phyloP scores from a whole-genome alignment of 352 stramenopile species.

The Globisporangium okanoganense region DNA sequence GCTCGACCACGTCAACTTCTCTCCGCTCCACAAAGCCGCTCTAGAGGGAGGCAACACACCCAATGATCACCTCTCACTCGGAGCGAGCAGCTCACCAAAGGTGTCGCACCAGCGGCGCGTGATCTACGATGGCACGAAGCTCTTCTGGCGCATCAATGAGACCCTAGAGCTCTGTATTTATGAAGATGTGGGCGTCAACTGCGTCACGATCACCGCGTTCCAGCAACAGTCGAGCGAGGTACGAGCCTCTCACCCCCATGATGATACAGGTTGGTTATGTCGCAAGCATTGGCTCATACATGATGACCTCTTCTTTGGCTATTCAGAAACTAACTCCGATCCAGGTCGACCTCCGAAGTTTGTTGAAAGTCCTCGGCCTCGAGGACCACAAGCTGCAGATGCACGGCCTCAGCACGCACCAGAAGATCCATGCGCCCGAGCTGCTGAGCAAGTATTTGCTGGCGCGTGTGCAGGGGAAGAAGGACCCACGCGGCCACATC shows the following conservation, averaged over 20 bases:
- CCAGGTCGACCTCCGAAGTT: slow-evolving; percentile 49
- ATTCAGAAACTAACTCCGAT: slow-evolving; percentile 37
- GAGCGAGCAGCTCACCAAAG: slow-evolving; percentile 13
- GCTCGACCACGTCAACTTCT: slow-evolving; percentile 87
- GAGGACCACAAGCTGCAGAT: slow-evolving; percentile 18
- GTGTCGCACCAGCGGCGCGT: slow-evolving; percentile 42
- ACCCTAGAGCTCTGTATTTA: slow-evolving; percentile 84
- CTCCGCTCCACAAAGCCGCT: slow-evolving; percentile 78
- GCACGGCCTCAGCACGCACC: slow-evolving; percentile 3
- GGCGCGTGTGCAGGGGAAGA: slow-evolving; percentile 57
- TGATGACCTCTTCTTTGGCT: neutral
- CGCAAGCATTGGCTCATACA: neutral
- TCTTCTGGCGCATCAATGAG: slow-evolving; percentile 87
- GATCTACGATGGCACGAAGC: slow-evolving; percentile 81
- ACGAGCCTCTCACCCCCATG: neutral
- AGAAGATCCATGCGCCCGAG: slow-evolving; percentile 30
- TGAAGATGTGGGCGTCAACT: slow-evolving; percentile 65
- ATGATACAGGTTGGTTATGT: neutral
- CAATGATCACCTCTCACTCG: slow-evolving; percentile 13
- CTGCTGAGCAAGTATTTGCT: slow-evolving; percentile 69
- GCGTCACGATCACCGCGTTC: slow-evolving; percentile 62
- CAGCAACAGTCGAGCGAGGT: slow-evolving; percentile 41
- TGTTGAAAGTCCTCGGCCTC: slow-evolving; percentile 38
- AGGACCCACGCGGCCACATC: slow-evolving; percentile 37
- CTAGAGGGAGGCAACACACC: slow-evolving; percentile 40